phyloP scores from a whole-genome alignment of 2,329 filamentous ascomycete species.

The Botrytis paeoniae region DNA sequence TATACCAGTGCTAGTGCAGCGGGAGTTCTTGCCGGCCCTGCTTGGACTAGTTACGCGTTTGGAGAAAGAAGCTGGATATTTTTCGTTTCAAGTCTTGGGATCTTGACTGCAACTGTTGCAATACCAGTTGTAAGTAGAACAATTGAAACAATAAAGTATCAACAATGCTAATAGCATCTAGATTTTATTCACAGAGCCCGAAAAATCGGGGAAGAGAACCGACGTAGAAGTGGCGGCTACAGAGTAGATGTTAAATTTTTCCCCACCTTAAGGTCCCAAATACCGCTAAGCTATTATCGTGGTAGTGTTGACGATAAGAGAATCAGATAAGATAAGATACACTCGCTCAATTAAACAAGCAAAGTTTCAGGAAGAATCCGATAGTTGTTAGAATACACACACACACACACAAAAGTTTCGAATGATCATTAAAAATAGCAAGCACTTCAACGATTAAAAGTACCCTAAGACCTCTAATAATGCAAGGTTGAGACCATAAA shows the following conservation, averaged over 20 bases:
- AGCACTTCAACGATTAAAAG: not conserved
- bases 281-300: not conserved
- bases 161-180: not conserved
- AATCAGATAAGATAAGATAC: not conserved
- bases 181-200: slow-evolving; percentile 2
- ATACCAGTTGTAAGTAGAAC: slow-evolving; percentile 12
- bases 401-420: not conserved
- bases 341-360: not conserved
- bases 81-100: slow-evolving; percentile 20
- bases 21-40: slow-evolving; percentile 23
- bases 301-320: not conserved
- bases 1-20: slow-evolving; percentile 22
- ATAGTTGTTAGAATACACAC: not conserved
- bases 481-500: not conserved
- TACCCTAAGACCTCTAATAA: not conserved
- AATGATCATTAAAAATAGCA: not conserved
- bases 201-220: not conserved
- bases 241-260: not conserved
- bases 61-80: slow-evolving; percentile 19
- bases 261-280: not conserved
- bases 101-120: slow-evolving; percentile 20
- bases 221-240: not conserved
- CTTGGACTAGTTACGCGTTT: slow-evolving; percentile 20
- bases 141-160: not conserved
- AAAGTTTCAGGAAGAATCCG: not conserved